phyloP scores from a whole-genome alignment of 352 stramenopile species.

The Pythium phragmiticola region DNA sequence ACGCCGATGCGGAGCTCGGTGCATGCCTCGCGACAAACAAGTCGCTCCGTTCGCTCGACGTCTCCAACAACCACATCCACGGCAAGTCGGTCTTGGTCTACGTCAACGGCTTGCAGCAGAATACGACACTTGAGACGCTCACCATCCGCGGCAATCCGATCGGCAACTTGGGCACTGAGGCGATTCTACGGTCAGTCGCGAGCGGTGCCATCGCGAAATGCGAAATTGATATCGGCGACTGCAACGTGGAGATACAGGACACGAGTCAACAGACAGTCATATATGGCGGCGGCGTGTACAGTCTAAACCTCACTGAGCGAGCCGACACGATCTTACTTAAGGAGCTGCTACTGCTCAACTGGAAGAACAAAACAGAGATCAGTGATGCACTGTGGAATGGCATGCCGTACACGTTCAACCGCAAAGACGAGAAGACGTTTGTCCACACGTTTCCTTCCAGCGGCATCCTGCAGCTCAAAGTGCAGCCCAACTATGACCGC shows the following conservation, averaged over 20 bases:
- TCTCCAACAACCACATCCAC: slow-evolving; percentile 72
- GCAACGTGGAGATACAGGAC: slow-evolving; percentile 66
- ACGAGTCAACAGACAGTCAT: slow-evolving; percentile 41
- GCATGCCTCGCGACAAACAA: slow-evolving; percentile 66
- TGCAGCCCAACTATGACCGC: slow-evolving; percentile 61
- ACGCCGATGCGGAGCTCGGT: slow-evolving; percentile 59
- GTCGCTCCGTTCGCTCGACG: slow-evolving; percentile 52
- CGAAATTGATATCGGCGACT: slow-evolving; percentile 61
- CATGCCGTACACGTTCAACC: slow-evolving; percentile 42
- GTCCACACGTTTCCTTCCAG: slow-evolving; percentile 37
- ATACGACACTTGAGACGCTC: slow-evolving; percentile 47
- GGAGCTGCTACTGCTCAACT: slow-evolving; percentile 54
- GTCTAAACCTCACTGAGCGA: slow-evolving; percentile 49
- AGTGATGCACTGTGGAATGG: slow-evolving; percentile 51
- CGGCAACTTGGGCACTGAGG: slow-evolving; percentile 52
- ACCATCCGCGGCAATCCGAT: slow-evolving; percentile 71
- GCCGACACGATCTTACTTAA: slow-evolving; percentile 52
- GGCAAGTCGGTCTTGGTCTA: slow-evolving; percentile 61
- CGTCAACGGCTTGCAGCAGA: slow-evolving; percentile 60
- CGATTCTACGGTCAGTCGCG: slow-evolving; percentile 52
- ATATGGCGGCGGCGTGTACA: slow-evolving; percentile 50
- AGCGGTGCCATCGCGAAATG: slow-evolving; percentile 48
- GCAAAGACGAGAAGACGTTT: slow-evolving; percentile 58
- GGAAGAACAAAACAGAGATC: slow-evolving; percentile 58
- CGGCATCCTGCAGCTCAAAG: slow-evolving; percentile 51